Percentiles rank a stretch among this genome's conserved stretches.
Evolutionary conservation across 2,329 filamentous ascomycete genomes (phyloP).

Genomic region (Penicillium freii): DNA sequence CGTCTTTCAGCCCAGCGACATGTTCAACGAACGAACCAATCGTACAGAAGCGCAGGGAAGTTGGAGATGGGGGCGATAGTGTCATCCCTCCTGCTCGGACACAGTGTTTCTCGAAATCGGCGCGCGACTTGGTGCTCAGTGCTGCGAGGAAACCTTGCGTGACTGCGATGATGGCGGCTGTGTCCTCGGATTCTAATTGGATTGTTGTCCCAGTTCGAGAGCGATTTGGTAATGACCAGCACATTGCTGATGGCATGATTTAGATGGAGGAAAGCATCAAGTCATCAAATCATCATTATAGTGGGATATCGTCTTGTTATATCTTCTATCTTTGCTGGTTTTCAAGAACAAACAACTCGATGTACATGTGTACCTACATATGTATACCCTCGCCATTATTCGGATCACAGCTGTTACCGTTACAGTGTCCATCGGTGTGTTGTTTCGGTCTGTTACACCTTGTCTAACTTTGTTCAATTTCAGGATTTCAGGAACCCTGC

Average conservation of each 20-base stretch:
- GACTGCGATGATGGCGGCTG: conserved; percentile 28
- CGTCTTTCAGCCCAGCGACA: conserved; percentile 27
- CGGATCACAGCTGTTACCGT: conserved; percentile 2
- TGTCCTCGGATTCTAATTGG: conserved; percentile 13
- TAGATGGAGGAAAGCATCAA: not conserved
- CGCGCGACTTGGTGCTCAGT: conserved; percentile 30
- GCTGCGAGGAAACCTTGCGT: conserved; percentile 33
- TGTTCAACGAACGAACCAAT: conserved; percentile 38
- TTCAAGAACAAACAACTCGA: not conserved
- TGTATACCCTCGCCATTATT: not conserved
- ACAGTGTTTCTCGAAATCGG: conserved; percentile 37
- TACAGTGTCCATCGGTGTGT: not conserved
- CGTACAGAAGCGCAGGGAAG: conserved; percentile 35
- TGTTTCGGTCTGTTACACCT: not conserved
- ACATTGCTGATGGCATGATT: conserved; percentile 11
- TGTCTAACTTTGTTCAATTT: not conserved
- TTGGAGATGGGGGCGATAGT: conserved; percentile 32
- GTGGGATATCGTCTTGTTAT: not conserved
- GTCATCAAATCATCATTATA: not conserved
- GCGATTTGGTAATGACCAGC: conserved; percentile 13
- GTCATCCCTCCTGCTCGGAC: conserved; percentile 37
- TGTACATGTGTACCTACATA: not conserved
- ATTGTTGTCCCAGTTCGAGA: not conserved
- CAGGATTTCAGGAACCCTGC: not conserved
- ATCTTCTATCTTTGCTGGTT: not conserved